These are phyloP conservation scores for Dioszegia hungarica DNA, from an alignment of 768 basidiomycete genomes.

Conservation along the genomic window DNA sequence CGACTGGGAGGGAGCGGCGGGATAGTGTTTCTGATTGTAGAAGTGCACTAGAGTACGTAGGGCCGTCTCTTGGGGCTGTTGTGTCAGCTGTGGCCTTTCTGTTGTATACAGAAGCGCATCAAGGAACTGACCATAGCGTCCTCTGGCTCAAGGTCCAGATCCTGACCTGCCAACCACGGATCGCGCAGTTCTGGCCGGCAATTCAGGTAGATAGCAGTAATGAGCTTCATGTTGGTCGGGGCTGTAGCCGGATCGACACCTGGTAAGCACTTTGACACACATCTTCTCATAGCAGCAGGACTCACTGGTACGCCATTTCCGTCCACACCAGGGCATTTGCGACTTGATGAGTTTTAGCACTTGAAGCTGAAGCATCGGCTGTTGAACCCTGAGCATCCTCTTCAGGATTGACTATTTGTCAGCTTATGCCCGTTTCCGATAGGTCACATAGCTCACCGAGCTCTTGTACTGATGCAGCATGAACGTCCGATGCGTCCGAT, in stretches of 20 bases:
- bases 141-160: constrained; percentile 83
- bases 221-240: constrained; percentile 97
- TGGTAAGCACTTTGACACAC: too few species aligned
- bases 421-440: background rate
- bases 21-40: constrained; percentile 87
- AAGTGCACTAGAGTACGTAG: constrained; percentile 90
- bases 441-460: constrained; percentile 59
- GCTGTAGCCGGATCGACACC: too few species aligned
- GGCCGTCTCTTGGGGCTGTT: constrained; percentile 87
- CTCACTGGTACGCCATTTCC: constrained; percentile 96
- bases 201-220: constrained; percentile 95
- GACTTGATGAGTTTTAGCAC: constrained; percentile 96
- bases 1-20: constrained; percentile 69
- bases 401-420: constrained; percentile 81
- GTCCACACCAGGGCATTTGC: constrained; percentile 94
- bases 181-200: constrained; percentile 94
- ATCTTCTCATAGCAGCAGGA: too few species aligned
- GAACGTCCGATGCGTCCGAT: constrained; percentile 86
- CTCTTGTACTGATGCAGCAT: constrained; percentile 98
- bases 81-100: background rate
- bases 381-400: constrained; percentile 85
- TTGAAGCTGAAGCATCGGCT: constrained; percentile 89
- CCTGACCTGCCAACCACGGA: constrained; percentile 92
- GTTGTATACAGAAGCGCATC: background rate
- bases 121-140: constrained; percentile 62